Conservation (phyloP, 163 green algal species). For the Chlorella variabilis region DNA sequence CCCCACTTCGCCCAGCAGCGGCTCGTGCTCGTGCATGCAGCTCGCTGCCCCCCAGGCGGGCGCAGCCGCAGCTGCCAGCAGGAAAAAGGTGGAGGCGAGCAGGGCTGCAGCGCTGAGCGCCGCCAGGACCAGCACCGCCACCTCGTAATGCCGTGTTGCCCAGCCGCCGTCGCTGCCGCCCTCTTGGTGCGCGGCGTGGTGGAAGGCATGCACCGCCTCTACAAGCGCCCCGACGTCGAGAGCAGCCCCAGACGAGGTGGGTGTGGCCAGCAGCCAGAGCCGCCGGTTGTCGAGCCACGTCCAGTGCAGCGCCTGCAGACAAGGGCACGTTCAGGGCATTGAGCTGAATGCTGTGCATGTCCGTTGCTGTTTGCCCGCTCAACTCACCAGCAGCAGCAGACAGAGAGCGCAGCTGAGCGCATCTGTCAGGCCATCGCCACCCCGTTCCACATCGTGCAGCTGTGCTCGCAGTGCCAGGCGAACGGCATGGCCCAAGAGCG, state of each 20-base stretch:
- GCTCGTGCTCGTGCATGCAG: not conserved
- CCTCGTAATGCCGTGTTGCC: not conserved
- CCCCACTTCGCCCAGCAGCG: not conserved
- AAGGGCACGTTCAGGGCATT: too few relatives aligned
- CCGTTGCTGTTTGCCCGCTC: too few relatives aligned
- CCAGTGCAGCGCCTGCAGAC: constrained; percentile 4
- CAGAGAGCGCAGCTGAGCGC: not conserved
- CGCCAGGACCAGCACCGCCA: not conserved
- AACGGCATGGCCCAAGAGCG: not conserved
- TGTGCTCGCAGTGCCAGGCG: not conserved
- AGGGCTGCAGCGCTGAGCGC: not conserved
- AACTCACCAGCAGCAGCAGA: constrained; percentile 2
- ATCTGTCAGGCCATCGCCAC: not conserved
- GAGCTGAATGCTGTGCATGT: too few relatives aligned
- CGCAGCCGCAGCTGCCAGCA: not conserved
- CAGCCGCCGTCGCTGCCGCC: not conserved
- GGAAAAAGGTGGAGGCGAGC: not conserved
- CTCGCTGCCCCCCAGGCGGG: too few relatives aligned
- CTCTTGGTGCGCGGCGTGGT: not conserved
- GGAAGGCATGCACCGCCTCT: not conserved
- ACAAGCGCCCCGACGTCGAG: constrained; percentile 17
- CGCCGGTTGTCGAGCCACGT: not conserved
- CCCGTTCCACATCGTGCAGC: not conserved
- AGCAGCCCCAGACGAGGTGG: not conserved
- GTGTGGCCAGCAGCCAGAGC: constrained; percentile 19